phyloP scores from a whole-genome alignment of 2,329 filamentous ascomycete species.

The Curvularia spicifera region DNA sequence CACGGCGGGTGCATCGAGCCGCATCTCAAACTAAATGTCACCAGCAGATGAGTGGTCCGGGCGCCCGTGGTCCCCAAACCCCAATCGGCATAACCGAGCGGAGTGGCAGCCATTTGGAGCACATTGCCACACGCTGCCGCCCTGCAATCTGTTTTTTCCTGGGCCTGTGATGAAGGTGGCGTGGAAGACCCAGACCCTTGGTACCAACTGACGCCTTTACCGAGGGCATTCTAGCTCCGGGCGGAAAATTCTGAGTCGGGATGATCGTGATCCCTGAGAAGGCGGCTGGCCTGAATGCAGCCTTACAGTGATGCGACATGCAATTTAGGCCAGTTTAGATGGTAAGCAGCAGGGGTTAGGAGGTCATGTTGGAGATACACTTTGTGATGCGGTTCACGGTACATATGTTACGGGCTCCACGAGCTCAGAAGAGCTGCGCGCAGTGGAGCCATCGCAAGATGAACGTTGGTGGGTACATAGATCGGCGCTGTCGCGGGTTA shows the following conservation, averaged over 20 bases:
- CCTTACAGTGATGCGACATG: not conserved
- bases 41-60: not conserved
- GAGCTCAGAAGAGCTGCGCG: not conserved
- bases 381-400: not conserved
- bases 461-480: not conserved
- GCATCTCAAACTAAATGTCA: not conserved
- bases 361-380: not conserved
- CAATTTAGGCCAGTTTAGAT: not conserved
- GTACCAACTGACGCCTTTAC: not conserved
- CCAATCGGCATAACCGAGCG: not conserved
- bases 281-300: not conserved
- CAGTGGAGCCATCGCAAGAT: not conserved
- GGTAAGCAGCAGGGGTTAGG: not conserved
- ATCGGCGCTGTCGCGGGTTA: not conserved
- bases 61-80: not conserved
- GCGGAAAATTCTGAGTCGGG: not conserved
- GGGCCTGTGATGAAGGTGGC: not conserved
- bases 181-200: not conserved
- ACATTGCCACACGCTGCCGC: not conserved
- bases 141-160: slow-evolving; percentile 1
- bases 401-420: not conserved
- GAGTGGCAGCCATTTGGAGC: not conserved
- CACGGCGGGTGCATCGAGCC: not conserved
- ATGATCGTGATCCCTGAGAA: not conserved
- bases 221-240: not conserved